Conservation (phyloP, 225 moss, liverwort and hornwort species). For the Thuidium tamariscinum region DNA sequence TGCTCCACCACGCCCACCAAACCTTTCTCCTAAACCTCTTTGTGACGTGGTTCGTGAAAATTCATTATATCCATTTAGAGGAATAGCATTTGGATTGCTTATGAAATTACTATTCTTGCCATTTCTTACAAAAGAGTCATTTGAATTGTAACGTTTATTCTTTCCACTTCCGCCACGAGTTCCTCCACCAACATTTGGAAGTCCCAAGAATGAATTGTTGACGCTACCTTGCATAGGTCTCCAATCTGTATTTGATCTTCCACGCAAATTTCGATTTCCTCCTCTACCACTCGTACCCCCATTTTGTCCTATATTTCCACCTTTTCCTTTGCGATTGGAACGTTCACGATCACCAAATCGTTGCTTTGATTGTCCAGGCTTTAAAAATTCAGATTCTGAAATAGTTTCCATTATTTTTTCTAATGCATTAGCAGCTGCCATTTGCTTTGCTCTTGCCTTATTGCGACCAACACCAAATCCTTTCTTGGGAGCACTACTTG, state of each 20-base stretch:
- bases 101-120: not conserved
- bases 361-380: constrained; percentile 34
- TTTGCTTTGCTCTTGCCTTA: constrained; percentile 43
- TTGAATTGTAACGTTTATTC: constrained; percentile 5
- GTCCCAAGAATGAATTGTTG: not conserved
- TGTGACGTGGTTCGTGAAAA: not conserved
- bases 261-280: not conserved
- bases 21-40: constrained; percentile 4
- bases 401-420: constrained; percentile 34
- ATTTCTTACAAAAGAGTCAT: not conserved
- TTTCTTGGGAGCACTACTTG: not conserved
- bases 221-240: not conserved
- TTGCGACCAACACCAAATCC: constrained; percentile 41
- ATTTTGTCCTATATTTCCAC: not conserved
- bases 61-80: constrained; percentile 24
- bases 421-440: constrained; percentile 37
- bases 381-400: constrained; percentile 18
- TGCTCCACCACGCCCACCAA: not conserved
- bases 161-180: not conserved
- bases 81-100: constrained; percentile 38
- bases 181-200: not conserved
- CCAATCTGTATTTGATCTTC: not conserved
- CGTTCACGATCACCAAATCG: constrained; percentile 28
- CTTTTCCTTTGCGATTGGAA: constrained; percentile 21
- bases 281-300: not conserved